Conservation (phyloP, 257 asterid species). For the Leptodermis oblonga region DNA sequence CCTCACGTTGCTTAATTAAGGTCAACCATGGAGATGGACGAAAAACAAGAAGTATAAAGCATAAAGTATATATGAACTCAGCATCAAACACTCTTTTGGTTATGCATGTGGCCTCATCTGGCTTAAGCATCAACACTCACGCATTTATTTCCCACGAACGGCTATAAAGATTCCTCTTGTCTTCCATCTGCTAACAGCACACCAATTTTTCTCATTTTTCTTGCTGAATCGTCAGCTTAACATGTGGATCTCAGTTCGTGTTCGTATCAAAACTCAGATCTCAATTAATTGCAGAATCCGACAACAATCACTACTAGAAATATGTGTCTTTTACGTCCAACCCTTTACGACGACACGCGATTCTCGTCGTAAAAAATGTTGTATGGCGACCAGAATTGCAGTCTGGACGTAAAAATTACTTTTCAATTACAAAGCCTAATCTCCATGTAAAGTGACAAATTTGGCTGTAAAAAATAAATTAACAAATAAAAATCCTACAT, state of each 20-base stretch:
- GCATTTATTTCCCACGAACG: background rate
- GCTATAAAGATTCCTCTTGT: constrained; percentile 4
- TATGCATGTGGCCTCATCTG: background rate
- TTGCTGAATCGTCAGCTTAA: background rate
- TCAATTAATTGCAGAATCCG: background rate
- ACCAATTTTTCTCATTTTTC: background rate
- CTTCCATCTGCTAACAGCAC: background rate
- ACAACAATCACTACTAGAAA: no score
- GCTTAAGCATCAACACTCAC: background rate
- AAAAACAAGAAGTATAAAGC: no score
- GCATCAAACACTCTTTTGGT: background rate
- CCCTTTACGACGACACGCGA: no score
- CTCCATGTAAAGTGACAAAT: no score
- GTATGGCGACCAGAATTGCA: no score
- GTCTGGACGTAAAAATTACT: no score
- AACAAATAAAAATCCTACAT: no score
- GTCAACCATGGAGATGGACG: background rate
- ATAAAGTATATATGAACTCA: background rate
- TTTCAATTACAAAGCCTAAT: no score
- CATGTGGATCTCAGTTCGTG: background rate
- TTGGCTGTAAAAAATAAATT: no score
- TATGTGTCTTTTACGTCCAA: no score
- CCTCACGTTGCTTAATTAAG: background rate
- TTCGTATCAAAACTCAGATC: background rate
- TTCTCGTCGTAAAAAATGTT: no score